Evolutionary conservation across 768 basidiomycete genomes (phyloP).

Genomic region (Tricholoma saponaceum): DNA sequence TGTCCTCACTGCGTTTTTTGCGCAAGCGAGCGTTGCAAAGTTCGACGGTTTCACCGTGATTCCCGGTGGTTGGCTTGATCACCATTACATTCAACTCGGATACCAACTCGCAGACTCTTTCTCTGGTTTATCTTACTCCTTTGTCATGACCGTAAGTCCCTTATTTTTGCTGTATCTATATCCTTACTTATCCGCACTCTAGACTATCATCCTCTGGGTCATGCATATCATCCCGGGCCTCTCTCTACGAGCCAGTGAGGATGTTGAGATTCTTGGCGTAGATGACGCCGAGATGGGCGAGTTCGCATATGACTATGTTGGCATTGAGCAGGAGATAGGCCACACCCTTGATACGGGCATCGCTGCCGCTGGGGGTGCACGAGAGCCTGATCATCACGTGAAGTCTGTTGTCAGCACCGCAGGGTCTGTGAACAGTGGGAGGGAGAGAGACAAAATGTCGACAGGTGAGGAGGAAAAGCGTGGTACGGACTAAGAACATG

Average conservation of each 20-base stretch:
- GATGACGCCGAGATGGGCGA: slow-evolving; percentile 92
- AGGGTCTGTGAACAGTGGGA: neutral
- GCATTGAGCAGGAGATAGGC: slow-evolving; percentile 57
- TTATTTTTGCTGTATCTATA: neutral
- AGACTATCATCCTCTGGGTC: slow-evolving; percentile 81
- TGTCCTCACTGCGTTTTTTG: slow-evolving; percentile 84
- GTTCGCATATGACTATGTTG: slow-evolving; percentile 85
- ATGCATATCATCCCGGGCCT: slow-evolving; percentile 87
- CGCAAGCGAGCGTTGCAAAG: slow-evolving; percentile 71
- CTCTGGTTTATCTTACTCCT: slow-evolving; percentile 64
- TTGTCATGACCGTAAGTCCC: slow-evolving; percentile 68
- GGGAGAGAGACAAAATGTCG: slow-evolving; percentile 1
- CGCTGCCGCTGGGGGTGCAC: slow-evolving; percentile 17
- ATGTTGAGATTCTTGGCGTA: slow-evolving; percentile 76
- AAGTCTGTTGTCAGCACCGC: slow-evolving; percentile 2
- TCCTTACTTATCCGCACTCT: neutral
- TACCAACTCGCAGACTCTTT: slow-evolving; percentile 79
- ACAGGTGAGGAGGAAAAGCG: neutral
- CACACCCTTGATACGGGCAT: slow-evolving; percentile 24
- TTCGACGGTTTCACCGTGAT: slow-evolving; percentile 71
- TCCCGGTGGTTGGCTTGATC: slow-evolving; percentile 85
- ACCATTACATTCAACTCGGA: slow-evolving; percentile 77
- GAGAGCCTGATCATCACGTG: slow-evolving; percentile 26
- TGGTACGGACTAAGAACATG: too few relatives aligned
- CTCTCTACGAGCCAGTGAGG: slow-evolving; percentile 61